These are phyloP conservation scores for Chrysanthemum lavandulifolium DNA, from an alignment of 129 eudicot species.

Conservation along the genomic window DNA sequence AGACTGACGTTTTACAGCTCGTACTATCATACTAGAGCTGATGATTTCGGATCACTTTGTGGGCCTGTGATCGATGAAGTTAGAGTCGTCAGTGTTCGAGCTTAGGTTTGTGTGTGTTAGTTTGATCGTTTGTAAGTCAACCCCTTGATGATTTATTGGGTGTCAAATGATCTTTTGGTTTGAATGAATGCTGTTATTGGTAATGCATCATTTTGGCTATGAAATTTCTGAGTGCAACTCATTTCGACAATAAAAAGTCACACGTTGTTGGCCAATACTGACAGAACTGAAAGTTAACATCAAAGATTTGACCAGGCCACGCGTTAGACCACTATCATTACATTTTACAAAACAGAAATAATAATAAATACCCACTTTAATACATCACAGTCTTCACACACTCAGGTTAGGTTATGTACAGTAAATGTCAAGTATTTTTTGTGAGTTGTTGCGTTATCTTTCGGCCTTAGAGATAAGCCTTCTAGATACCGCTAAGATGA, in stretches of 20 bases:
- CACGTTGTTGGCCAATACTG: not conserved
- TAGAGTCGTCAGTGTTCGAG: conserved; percentile 33
- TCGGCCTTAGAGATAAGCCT: too few species aligned
- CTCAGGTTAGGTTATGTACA: too few species aligned
- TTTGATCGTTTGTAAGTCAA: conserved; percentile 18
- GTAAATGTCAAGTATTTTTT: too few species aligned
- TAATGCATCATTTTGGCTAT: not conserved
- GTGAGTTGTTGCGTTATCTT: too few species aligned
- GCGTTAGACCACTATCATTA: too few species aligned
- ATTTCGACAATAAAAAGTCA: not conserved
- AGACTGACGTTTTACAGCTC: conserved; percentile 77
- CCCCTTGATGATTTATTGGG: conserved; percentile 18
- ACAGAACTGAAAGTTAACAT: not conserved
- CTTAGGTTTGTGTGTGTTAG: conserved; percentile 12
- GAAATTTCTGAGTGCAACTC: not conserved
- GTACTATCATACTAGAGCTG: conserved; percentile 56
- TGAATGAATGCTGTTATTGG: not conserved
- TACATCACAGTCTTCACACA: too few species aligned
- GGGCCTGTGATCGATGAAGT: conserved; percentile 87
- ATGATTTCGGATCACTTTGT: conserved; percentile 69
- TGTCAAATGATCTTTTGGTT: conserved; percentile 14
- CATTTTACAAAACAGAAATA: too few species aligned
- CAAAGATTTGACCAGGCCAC: too few species aligned
- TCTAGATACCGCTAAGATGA: too few species aligned
- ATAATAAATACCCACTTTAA: too few species aligned